Conservation (phyloP, 2,329 filamentous ascomycete genomes). For the Aciculosporium take region DNA sequence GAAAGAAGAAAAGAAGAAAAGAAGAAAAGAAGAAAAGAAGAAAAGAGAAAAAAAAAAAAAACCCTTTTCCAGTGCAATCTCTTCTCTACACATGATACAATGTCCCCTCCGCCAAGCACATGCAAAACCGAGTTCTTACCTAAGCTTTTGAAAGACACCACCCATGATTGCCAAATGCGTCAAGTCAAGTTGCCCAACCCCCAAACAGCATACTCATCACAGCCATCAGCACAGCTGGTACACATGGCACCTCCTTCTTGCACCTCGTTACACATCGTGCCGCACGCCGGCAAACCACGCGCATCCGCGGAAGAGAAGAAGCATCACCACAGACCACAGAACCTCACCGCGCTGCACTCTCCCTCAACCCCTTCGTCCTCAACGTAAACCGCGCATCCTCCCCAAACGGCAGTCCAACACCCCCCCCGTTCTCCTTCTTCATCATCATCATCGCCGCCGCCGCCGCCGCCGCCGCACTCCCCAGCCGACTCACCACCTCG, state of each 20-base stretch:
- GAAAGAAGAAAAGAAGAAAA: neutral
- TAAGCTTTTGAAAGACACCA: too few relatives aligned
- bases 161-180: too few relatives aligned
- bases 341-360: constrained; percentile 20
- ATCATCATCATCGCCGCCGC: constrained; percentile 17
- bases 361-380: constrained; percentile 41
- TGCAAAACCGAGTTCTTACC: constrained; percentile 22
- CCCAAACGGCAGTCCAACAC: constrained; percentile 30
- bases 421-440: constrained; percentile 9
- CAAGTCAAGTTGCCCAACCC: too few relatives aligned
- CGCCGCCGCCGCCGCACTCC: too few relatives aligned
- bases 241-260: too few relatives aligned
- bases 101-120: constrained; percentile 24
- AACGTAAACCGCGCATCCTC: constrained; percentile 33
- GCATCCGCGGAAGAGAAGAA: too few relatives aligned
- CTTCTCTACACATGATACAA: constrained; percentile 34
- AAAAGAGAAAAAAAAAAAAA: constrained; percentile 1
- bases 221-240: too few relatives aligned
- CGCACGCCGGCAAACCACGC: neutral
- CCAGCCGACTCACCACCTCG: constrained; percentile 20
- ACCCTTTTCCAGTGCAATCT: constrained; percentile 17
- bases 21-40: neutral
- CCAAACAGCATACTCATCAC: too few relatives aligned
- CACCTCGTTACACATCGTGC: too few relatives aligned
- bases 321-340: neutral